Base-by-base conservation (phyloP, 805 yeast species). In the Wickerhamomyces alni region DNA sequence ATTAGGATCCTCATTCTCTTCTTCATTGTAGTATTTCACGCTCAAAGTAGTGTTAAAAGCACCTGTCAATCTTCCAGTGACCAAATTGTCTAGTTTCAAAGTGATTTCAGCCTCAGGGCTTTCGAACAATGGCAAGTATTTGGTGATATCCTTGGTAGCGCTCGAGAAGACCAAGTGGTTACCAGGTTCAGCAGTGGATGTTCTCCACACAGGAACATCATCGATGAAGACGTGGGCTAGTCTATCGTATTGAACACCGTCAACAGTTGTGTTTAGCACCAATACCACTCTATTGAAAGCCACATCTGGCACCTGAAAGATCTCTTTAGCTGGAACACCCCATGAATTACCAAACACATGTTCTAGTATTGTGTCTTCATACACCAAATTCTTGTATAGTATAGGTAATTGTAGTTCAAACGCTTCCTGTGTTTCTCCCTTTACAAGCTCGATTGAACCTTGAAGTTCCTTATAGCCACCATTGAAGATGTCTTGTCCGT, bases 121-220 rank as follows among this genome's bases (percentile, higher is more conserved):
- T 27, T 57, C 46, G 56, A 87, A 83, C 26, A 86, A 56, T 0
- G 63, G 46, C 8, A 68, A 50, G 54, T 74, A 85, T 13, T 63
- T 56, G 2, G 88, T 69, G 1, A 85, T 71, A 55, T 87, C 95
- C 54, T 83, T 86, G 24, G 70, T 63, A 39, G 71, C 62, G 5
- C 59, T 51, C 19, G 83, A 74, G 46, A 66, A 73, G 9, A 73
- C 71, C 2, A 62, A 48, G 12, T 52, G 55, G 50, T 80, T 60
- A 41, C 73, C 72, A 1, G 95, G 95, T 59, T 87, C 95, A 13
- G 84, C 78, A 3, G 95, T 87, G 3, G 91, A 81, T 1, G 87
- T 79, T 59, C 95, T 74, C 95, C 95, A 87, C 30, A 87, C 63
- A 46, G 84, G 84, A 13, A 71, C 66, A 25, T 80, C 85, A 41